These are phyloP conservation scores for Ampelocalamus luodianensis DNA, from an alignment of 176 grass and related monocot species.

Conservation along the genomic window DNA sequence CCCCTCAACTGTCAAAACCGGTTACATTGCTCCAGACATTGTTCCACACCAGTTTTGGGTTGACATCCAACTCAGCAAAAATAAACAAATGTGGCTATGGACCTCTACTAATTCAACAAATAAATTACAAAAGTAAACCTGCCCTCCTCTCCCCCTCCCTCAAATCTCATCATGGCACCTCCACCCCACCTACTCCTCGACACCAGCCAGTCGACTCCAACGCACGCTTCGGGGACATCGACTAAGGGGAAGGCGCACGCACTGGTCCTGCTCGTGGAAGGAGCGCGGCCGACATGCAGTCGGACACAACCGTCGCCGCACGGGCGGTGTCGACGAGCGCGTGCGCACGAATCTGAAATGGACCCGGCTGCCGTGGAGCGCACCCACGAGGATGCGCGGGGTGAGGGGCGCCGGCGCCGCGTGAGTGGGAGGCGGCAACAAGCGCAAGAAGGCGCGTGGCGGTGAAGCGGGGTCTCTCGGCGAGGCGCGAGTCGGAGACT, in stretches of 20 bases:
- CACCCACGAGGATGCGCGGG: constrained; percentile 75
- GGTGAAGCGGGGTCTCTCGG: constrained; percentile 86
- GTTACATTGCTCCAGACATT: too few species aligned
- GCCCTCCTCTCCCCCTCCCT: too few species aligned
- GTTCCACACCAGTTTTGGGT: too few species aligned
- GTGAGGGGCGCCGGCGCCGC: constrained; percentile 63
- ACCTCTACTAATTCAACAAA: too few species aligned
- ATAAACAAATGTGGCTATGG: too few species aligned
- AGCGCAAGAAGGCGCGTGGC: constrained; percentile 79
- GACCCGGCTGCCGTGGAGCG: constrained; percentile 80
- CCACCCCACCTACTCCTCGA: too few species aligned
- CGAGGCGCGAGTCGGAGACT: constrained; percentile 77
- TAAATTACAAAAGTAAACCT: too few species aligned
- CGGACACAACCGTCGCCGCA: constrained; percentile 54
- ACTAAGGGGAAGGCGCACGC: constrained; percentile 36
- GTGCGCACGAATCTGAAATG: constrained; percentile 66
- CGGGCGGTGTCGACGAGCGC: constrained; percentile 87
- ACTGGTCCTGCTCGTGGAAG: constrained; percentile 94
- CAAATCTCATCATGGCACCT: too few species aligned
- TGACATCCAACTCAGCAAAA: too few species aligned
- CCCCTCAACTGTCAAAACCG: too few species aligned
- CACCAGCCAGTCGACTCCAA: too few species aligned
- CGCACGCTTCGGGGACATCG: too few species aligned
- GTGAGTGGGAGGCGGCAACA: constrained; percentile 58
- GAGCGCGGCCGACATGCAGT: constrained; percentile 45